Base-by-base conservation (phyloP, 2,329 filamentous ascomycete genomes). In the Cladosporium austrohemisphaericum region DNA sequence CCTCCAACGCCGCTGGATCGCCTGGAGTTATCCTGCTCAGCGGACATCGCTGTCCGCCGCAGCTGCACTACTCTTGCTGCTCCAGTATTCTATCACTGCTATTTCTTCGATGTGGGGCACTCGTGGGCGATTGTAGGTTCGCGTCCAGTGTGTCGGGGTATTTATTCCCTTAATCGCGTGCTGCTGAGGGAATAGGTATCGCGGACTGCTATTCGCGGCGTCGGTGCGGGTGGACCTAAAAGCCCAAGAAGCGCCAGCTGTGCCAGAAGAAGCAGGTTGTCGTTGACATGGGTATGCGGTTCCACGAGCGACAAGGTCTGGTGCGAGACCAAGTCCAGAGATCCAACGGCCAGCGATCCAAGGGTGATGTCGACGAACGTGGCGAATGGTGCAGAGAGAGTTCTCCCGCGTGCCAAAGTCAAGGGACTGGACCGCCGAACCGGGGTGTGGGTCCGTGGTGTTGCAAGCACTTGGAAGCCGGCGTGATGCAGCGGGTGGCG, bases 221-320 rank as follows among this genome's bases (percentile, higher is more conserved):
- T 16, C 33, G 18, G 16, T 18, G 32, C 20, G 9, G 16, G 33
- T 49, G 46, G 52, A 50, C 55, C 55, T 57, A 55, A 56, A 54
- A 57, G 55, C 33, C 53, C 52, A 49, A 37, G 49, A 35, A 22
- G 53, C 33, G 50, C 50, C 43, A 23, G 26, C 33, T 22, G 16
- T 22, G 22, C 25, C 18, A 10, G 22, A 4, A 18, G n/a, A n/a
- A n/a, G n/a, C n/a, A n/a, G n/a, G 2, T 5, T 32, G 16, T 29
- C 44, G 25, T 46, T 47, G 11, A 38, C 44, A 47, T 47, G 18
- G 44, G 44, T 18, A 3, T 10, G 14, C 26, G 13, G 16, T 28
- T 31, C 25, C 16, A 19, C 9, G 18, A 7, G n/a, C n/a, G n/a
- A n/a, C n/a, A n/a, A n/a, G n/a, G n/a, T n/a, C n/a, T n/a, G 4